Evolutionary conservation across 257 asterid species (phyloP).

Genomic region (Ocimum tenuiflorum): DNA sequence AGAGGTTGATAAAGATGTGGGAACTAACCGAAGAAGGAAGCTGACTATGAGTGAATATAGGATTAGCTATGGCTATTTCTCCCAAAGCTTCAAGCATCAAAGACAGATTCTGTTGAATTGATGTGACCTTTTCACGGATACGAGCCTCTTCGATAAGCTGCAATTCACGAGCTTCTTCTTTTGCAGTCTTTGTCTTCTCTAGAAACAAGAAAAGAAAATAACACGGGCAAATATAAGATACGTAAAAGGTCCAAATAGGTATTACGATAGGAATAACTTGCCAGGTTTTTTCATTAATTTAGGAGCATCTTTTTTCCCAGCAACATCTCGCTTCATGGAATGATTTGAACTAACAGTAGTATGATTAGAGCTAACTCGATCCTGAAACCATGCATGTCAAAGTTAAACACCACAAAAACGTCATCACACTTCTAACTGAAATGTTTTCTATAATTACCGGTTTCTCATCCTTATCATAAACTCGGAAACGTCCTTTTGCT

Average conservation of each 20-base stretch:
- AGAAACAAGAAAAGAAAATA: conserved; percentile 15
- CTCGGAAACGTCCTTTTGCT: conserved; percentile 87
- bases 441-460: conserved; percentile 32
- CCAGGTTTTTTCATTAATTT: conserved; percentile 77
- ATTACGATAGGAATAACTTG: conserved; percentile 19
- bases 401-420: conserved; percentile 6
- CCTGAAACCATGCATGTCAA: conserved; percentile 42
- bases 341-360: conserved; percentile 38
- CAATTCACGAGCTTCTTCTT: conserved; percentile 97
- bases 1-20: background rate
- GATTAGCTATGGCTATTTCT: conserved; percentile 87
- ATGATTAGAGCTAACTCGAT: conserved; percentile 47
- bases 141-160: conserved; percentile 78
- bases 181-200: conserved; percentile 85
- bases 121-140: conserved; percentile 60
- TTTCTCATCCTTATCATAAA: conserved; percentile 48
- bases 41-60: conserved; percentile 88
- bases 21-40: conserved; percentile 84
- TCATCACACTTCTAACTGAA: conserved; percentile 12
- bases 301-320: conserved; percentile 63
- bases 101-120: conserved; percentile 59
- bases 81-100: conserved; percentile 86
- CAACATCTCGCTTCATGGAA: conserved; percentile 49
- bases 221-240: background rate
- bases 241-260: background rate